A percentile compares a stretch with the other conserved stretches of the same genome.
phyloP scores from a whole-genome alignment of 805 yeast species.

The Schwanniomyces polymorphus region DNA sequence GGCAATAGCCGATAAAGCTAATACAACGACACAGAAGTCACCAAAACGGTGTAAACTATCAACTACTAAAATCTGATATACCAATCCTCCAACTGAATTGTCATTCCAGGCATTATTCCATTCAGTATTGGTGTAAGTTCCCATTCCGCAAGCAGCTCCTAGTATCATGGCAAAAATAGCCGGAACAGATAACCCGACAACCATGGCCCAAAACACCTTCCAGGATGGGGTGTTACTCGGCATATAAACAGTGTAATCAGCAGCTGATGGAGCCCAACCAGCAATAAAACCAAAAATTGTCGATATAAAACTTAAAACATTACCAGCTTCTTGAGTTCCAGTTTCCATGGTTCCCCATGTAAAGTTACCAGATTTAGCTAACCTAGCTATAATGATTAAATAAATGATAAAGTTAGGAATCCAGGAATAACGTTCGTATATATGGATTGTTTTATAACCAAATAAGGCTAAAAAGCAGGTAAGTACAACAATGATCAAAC shows the following conservation, averaged over 20 bases:
- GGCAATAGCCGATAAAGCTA: slow-evolving; percentile 30
- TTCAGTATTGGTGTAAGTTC: slow-evolving; percentile 23
- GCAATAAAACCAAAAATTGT: slow-evolving; percentile 31
- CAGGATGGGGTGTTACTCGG: slow-evolving; percentile 23
- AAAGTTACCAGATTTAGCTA: slow-evolving; percentile 23
- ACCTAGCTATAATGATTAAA: slow-evolving; percentile 27
- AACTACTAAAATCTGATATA: slow-evolving; percentile 25
- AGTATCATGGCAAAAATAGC: slow-evolving; percentile 69
- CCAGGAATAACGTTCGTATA: slow-evolving; percentile 32
- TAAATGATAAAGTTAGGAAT: slow-evolving; percentile 29
- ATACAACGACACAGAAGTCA: slow-evolving; percentile 28
- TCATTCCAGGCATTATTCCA: slow-evolving; percentile 53
- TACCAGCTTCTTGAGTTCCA: slow-evolving; percentile 25
- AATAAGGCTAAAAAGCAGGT: slow-evolving; percentile 29
- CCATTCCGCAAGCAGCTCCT: slow-evolving; percentile 34
- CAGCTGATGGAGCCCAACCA: slow-evolving; percentile 34
- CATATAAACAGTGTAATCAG: slow-evolving; percentile 35
- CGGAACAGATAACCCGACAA: slow-evolving; percentile 59
- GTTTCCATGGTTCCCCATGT: slow-evolving; percentile 25
- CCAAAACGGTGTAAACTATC: slow-evolving; percentile 31
- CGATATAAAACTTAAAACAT: slow-evolving; percentile 26
- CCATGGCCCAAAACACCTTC: slow-evolving; percentile 27
- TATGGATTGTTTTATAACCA: slow-evolving; percentile 31
- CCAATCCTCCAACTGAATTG: slow-evolving; percentile 47
- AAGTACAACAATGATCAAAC: slow-evolving; percentile 29